Conservation (phyloP, 2,329 filamentous ascomycete genomes). For the Magnaporthiopsis poae region DNA sequence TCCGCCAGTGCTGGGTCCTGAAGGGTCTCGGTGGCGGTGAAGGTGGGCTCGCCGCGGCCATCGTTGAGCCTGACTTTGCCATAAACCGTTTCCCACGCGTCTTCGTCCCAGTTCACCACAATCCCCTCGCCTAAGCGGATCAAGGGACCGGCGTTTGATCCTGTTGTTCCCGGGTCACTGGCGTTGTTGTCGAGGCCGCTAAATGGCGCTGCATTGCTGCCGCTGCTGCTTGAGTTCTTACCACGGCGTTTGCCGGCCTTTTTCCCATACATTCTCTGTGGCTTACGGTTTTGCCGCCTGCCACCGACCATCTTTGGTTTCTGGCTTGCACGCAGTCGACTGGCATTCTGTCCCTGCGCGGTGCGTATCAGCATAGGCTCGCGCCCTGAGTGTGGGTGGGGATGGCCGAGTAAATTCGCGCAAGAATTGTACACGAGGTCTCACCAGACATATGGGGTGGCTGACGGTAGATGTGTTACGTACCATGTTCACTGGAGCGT, state of each 20-base stretch:
- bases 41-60: slow-evolving; percentile 51
- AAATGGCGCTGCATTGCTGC: slow-evolving; percentile 17
- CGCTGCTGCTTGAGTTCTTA: slow-evolving; percentile 28
- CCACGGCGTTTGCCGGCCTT: slow-evolving; percentile 36
- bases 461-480: slow-evolving; percentile 9
- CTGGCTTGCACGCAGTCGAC: not conserved
- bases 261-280: slow-evolving; percentile 36
- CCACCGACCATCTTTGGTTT: slow-evolving; percentile 5
- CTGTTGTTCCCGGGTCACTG: slow-evolving; percentile 23
- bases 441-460: too few species aligned
- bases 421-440: not conserved
- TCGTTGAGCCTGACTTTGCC: slow-evolving; percentile 35
- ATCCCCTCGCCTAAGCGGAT: slow-evolving; percentile 76
- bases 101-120: slow-evolving; percentile 72
- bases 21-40: slow-evolving; percentile 39
- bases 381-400: not conserved
- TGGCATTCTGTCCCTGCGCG: not conserved
- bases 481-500: slow-evolving; percentile 26
- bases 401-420: not conserved
- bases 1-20: slow-evolving; percentile 55
- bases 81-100: slow-evolving; percentile 65
- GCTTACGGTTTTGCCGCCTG: slow-evolving; percentile 21
- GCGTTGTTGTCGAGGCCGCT: slow-evolving; percentile 15
- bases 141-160: slow-evolving; percentile 45
- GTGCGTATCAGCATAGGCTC: not conserved